Percentiles rank a stretch among this genome's conserved stretches.
Conservation (phyloP, 805 yeast genomes). For the Candida khao-thaluensis region DNA sequence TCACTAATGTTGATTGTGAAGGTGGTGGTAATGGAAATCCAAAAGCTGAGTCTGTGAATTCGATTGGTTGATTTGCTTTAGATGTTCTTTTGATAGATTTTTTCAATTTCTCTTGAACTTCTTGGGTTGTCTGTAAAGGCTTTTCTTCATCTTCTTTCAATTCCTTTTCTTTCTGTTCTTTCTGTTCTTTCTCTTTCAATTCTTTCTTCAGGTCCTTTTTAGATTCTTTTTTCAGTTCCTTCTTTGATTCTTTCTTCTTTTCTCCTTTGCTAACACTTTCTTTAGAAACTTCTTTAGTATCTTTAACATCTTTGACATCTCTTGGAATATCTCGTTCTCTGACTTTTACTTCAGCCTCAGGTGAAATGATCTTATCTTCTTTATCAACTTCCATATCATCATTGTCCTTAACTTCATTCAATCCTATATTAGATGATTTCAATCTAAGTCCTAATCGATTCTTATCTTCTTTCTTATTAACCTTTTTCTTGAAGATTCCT, state of each 20-base stretch:
- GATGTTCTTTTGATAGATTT: slow-evolving; percentile 42
- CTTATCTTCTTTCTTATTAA: slow-evolving; percentile 15
- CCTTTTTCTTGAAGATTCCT: slow-evolving; percentile 20
- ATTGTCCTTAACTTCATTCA: slow-evolving; percentile 9
- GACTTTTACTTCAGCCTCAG: background rate
- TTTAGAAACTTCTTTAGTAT: background rate
- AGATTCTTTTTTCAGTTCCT: slow-evolving; percentile 3
- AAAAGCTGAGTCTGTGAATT: slow-evolving; percentile 72
- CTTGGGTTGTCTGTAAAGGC: slow-evolving; percentile 32
- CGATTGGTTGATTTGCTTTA: slow-evolving; percentile 45
- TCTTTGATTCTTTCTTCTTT: slow-evolving; percentile 3
- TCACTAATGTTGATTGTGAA: slow-evolving; percentile 69
- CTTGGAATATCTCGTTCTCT: background rate
- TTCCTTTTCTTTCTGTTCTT: background rate
- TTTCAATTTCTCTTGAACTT: slow-evolving; percentile 44
- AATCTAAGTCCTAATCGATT: slow-evolving; percentile 16
- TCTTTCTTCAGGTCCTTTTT: slow-evolving; percentile 1
- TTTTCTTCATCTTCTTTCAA: slow-evolving; percentile 19
- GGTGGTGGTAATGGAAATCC: slow-evolving; percentile 86
- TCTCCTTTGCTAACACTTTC: slow-evolving; percentile 1
- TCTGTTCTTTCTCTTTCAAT: slow-evolving; percentile 1
- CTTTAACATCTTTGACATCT: background rate
- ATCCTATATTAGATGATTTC: slow-evolving; percentile 11
- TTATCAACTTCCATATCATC: slow-evolving; percentile 9
- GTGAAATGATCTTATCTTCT: too few relatives aligned